Conservation (phyloP, 2,329 filamentous ascomycete species). For the Fusarium albosuccineum region DNA sequence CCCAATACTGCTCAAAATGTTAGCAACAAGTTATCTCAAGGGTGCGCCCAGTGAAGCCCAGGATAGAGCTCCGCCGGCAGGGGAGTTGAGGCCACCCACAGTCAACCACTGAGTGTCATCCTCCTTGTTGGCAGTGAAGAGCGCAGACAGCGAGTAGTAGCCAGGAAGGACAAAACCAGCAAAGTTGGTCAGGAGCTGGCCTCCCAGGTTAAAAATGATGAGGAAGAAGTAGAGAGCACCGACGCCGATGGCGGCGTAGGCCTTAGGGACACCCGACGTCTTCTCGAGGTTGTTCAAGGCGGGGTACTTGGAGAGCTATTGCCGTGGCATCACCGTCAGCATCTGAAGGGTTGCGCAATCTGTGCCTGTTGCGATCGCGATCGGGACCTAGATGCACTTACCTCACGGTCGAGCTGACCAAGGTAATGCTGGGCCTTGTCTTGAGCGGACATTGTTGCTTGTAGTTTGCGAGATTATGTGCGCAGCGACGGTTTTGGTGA, state of each 20-base stretch:
- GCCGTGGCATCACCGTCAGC: constrained; percentile 43
- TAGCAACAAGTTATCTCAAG: constrained; percentile 46
- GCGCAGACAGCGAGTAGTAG: constrained; percentile 85
- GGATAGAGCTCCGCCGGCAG: constrained; percentile 14
- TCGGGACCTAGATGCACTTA: constrained; percentile 57
- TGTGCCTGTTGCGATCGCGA: constrained; percentile 29
- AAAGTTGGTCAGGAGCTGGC: constrained; percentile 88
- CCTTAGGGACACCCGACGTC: constrained; percentile 85
- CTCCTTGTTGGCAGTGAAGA: constrained; percentile 77
- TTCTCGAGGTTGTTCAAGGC: constrained; percentile 87
- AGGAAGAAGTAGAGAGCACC: constrained; percentile 88
- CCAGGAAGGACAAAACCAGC: constrained; percentile 86
- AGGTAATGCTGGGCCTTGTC: constrained; percentile 83
- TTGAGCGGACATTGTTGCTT: constrained; percentile 73
- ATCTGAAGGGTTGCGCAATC: constrained; percentile 31
- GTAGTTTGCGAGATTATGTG: constrained; percentile 46
- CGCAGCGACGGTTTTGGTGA: constrained; percentile 32
- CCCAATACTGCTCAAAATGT: constrained; percentile 78
- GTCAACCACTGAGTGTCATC: constrained; percentile 88
- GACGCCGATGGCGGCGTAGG: constrained; percentile 83
- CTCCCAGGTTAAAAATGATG: constrained; percentile 92
- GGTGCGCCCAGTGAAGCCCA: constrained; percentile 8
- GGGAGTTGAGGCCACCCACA: constrained; percentile 60
- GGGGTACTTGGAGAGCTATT: constrained; percentile 87
- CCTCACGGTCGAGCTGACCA: constrained; percentile 85